Conservation (phyloP, 768 basidiomycete species). For the Serendipita vermifera region DNA sequence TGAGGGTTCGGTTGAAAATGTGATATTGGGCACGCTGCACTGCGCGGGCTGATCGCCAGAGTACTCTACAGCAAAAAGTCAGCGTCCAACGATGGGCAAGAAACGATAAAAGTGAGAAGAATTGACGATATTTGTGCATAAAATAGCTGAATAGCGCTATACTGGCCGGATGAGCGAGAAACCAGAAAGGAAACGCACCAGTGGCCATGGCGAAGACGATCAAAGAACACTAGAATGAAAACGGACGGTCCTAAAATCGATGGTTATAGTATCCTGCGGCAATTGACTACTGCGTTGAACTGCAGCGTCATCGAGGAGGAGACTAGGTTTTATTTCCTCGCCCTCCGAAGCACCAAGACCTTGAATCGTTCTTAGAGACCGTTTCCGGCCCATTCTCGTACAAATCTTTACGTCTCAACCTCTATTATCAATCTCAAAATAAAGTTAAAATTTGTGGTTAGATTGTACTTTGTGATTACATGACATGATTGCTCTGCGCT, state of each 20-base stretch:
- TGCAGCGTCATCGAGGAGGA: constrained; percentile 6
- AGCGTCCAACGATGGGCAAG: not conserved
- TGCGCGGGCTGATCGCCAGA: constrained; percentile 2
- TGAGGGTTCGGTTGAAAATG: not conserved
- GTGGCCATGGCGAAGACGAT: constrained; percentile 8
- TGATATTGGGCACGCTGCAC: constrained; percentile 6
- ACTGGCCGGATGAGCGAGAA: not conserved
- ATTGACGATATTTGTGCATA: not conserved
- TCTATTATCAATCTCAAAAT: no score
- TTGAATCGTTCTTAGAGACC: no score
- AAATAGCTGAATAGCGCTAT: no score
- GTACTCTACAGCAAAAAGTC: not conserved
- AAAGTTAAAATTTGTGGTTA: no score
- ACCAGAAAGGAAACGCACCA: not conserved
- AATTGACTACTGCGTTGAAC: not conserved
- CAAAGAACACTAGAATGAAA: not conserved
- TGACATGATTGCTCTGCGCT: no score
- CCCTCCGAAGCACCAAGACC: no score
- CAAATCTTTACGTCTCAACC: no score
- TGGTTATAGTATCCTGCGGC: not conserved
- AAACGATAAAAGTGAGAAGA: not conserved
- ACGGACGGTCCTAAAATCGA: not conserved
- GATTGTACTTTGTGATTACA: no score
- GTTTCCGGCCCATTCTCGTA: no score
- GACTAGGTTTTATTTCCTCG: no score